These are phyloP conservation scores for Croton setiger DNA, from an alignment of 441 rosid species.

Conservation along the genomic window DNA sequence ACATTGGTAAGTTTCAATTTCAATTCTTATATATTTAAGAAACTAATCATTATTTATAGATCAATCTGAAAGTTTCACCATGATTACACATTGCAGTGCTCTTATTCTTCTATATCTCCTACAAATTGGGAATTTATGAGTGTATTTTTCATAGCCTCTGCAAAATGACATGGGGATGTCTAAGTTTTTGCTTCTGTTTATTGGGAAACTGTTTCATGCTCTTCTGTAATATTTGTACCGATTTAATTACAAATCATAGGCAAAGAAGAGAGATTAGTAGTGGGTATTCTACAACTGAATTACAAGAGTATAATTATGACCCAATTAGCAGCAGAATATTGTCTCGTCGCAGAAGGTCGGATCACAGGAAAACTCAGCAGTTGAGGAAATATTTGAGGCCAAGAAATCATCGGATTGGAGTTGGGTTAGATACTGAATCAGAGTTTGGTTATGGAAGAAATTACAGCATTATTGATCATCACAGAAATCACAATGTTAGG, in stretches of 20 bases:
- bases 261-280: constrained; percentile 16
- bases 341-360: constrained; percentile 18
- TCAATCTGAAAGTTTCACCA: too few species aligned
- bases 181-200: constrained; percentile 38
- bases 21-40: too few species aligned
- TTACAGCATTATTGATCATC: constrained; percentile 8
- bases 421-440: constrained; percentile 32
- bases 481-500: constrained; percentile 30
- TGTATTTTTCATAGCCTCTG: constrained; percentile 42
- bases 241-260: constrained; percentile 14
- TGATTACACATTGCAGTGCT: constrained; percentile 27
- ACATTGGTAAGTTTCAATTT: constrained; percentile 24
- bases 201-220: constrained; percentile 32
- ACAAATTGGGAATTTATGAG: constrained; percentile 41
- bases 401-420: constrained; percentile 36
- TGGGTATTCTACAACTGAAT: constrained; percentile 6
- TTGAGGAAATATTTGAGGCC: constrained; percentile 43
- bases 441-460: constrained; percentile 19
- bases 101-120: constrained; percentile 39
- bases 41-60: too few species aligned
- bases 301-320: constrained; percentile 19
- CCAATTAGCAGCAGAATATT: background rate
- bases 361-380: constrained; percentile 35
- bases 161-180: constrained; percentile 33
- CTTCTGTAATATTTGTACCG: constrained; percentile 28